Conservation (phyloP, 1,284 basidiomycete species). For the Afroboletus lepidellus region DNA sequence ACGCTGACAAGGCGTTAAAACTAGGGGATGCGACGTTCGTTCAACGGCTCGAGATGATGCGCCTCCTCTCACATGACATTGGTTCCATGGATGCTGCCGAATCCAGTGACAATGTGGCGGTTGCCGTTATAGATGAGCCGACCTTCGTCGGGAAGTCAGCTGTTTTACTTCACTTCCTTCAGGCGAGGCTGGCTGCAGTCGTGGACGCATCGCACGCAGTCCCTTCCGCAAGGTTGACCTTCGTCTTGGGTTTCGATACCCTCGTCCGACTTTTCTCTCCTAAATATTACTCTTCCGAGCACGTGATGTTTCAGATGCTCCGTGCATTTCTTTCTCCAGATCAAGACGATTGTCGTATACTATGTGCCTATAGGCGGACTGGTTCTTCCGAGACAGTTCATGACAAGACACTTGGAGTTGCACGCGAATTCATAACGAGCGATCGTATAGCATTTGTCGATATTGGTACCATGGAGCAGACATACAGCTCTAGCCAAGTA, state of each 20-base stretch:
- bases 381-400: constrained; percentile 26
- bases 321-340: constrained; percentile 58
- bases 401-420: constrained; percentile 34
- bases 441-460: constrained; percentile 59
- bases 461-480: constrained; percentile 54
- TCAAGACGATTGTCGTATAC: constrained; percentile 64
- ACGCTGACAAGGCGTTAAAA: constrained; percentile 84
- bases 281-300: constrained; percentile 69
- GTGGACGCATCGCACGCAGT: constrained; percentile 17
- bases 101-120: constrained; percentile 55
- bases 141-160: constrained; percentile 86
- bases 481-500: constrained; percentile 73
- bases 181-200: constrained; percentile 35
- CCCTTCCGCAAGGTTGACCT: constrained; percentile 49
- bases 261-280: constrained; percentile 80
- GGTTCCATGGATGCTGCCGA: constrained; percentile 7
- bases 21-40: constrained; percentile 69
- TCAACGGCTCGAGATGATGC: constrained; percentile 85
- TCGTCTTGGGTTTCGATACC: constrained; percentile 87
- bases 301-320: constrained; percentile 56
- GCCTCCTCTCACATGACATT: constrained; percentile 57
- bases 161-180: constrained; percentile 54
- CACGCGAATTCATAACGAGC: constrained; percentile 50
- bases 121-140: constrained; percentile 85
- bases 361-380: constrained; percentile 64